These are phyloP conservation scores for Blastomyces emzantsi DNA, from an alignment of 2,329 filamentous ascomycete species.

Conservation along the genomic window DNA sequence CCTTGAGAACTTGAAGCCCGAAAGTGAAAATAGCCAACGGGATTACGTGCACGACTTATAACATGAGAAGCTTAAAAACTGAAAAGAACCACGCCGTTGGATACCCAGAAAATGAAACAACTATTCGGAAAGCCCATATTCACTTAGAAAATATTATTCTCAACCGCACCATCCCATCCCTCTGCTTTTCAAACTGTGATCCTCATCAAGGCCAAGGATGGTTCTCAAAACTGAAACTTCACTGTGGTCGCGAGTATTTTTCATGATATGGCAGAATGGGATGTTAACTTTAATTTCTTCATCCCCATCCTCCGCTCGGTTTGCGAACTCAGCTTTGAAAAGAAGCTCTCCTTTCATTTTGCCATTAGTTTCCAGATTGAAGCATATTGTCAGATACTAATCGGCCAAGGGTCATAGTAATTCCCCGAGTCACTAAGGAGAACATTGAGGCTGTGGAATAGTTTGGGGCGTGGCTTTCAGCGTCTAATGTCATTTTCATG, in stretches of 20 bases:
- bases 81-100: neutral
- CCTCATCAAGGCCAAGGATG: constrained; percentile 45
- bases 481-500: constrained; percentile 55
- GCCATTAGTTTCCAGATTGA: constrained; percentile 56
- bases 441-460: constrained; percentile 52
- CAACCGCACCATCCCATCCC: neutral
- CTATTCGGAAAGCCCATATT: neutral
- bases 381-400: constrained; percentile 50
- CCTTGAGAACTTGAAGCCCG: neutral
- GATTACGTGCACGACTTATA: neutral
- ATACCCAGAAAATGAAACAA: neutral
- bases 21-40: neutral
- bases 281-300: constrained; percentile 49
- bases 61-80: neutral
- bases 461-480: constrained; percentile 51
- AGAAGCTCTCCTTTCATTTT: constrained; percentile 69
- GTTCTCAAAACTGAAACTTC: constrained; percentile 59
- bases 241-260: constrained; percentile 65
- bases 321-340: constrained; percentile 45
- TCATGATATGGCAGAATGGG: constrained; percentile 77
- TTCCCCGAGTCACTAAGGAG: constrained; percentile 39
- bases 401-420: constrained; percentile 52
- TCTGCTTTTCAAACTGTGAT: neutral
- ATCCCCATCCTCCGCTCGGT: constrained; percentile 13
- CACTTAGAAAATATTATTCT: neutral